Conservation (phyloP, 108 stramenopile species). For the Skeletonema potamos region DNA sequence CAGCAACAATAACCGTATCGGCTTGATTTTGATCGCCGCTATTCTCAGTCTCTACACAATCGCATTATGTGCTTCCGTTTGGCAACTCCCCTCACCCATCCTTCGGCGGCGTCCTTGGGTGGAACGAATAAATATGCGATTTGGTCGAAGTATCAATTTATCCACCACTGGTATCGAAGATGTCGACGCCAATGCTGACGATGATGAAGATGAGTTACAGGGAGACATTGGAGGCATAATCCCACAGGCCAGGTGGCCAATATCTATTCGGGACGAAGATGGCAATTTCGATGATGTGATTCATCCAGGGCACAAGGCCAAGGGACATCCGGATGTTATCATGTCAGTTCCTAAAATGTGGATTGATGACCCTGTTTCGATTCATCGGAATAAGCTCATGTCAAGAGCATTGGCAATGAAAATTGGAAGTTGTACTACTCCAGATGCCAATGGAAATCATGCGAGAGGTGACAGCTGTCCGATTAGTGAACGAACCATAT, state of each 20-base stretch:
- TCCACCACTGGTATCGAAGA: slow-evolving; percentile 30
- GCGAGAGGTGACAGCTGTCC: slow-evolving; percentile 75
- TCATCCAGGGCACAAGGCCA: slow-evolving; percentile 71
- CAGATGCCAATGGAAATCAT: slow-evolving; percentile 59
- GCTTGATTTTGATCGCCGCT: slow-evolving; percentile 14
- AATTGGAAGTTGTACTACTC: slow-evolving; percentile 68
- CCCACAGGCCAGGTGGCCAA: slow-evolving; percentile 69
- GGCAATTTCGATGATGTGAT: slow-evolving; percentile 59
- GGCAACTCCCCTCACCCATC: slow-evolving; percentile 36
- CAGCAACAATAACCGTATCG: slow-evolving; percentile 36
- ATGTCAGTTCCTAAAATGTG: slow-evolving; percentile 77
- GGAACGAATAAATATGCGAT: neutral
- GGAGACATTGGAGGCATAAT: slow-evolving; percentile 5
- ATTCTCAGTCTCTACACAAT: slow-evolving; percentile 30
- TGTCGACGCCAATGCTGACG: slow-evolving; percentile 1
- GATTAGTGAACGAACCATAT: slow-evolving; percentile 65
- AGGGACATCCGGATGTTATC: slow-evolving; percentile 29
- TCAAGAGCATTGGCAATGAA: slow-evolving; percentile 68
- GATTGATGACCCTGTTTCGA: slow-evolving; percentile 41
- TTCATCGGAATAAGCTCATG: slow-evolving; percentile 68
- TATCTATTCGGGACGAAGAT: slow-evolving; percentile 60
- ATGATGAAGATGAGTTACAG: neutral
- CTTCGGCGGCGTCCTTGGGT: slow-evolving; percentile 28
- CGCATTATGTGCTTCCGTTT: slow-evolving; percentile 26
- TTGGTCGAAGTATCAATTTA: slow-evolving; percentile 29